phyloP scores from a whole-genome alignment of 768 basidiomycete genomes.

The Roridomyces roridus region DNA sequence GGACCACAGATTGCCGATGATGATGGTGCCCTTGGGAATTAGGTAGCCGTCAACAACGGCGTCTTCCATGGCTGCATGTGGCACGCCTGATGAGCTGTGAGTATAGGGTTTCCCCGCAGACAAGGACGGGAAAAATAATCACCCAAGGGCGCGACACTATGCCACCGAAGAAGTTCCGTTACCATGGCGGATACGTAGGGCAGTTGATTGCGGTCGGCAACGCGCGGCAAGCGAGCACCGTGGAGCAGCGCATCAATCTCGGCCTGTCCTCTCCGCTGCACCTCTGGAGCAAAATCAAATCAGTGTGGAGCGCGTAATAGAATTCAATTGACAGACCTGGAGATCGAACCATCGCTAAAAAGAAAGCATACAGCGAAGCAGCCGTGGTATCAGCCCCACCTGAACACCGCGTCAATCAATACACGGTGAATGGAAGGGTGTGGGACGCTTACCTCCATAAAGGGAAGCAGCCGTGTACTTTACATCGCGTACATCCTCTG shows the following conservation, averaged over 20 bases:
- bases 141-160: constrained; percentile 53
- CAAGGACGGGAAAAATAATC: not conserved
- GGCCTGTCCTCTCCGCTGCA: constrained; percentile 56
- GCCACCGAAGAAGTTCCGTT: constrained; percentile 56
- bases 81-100: constrained; percentile 39
- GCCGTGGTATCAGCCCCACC: constrained; percentile 58
- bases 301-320: not conserved
- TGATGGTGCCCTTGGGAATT: constrained; percentile 54
- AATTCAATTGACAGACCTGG: constrained; percentile 32
- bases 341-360: constrained; percentile 52
- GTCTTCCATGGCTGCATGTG: constrained; percentile 53
- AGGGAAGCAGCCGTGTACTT: constrained; percentile 52
- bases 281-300: constrained; percentile 38
- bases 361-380: constrained; percentile 51
- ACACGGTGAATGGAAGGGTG: not conserved
- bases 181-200: constrained; percentile 56
- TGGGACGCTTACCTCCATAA: constrained; percentile 45
- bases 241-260: constrained; percentile 56
- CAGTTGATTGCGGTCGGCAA: constrained; percentile 48
- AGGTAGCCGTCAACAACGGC: constrained; percentile 48
- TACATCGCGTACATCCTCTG: constrained; percentile 43
- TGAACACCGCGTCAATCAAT: not conserved
- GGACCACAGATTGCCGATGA: constrained; percentile 57
- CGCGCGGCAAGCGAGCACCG: constrained; percentile 41
- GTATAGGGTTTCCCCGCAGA: not conserved